Conservation (phyloP, 2,329 filamentous ascomycete genomes). For the Aspergillus persii region DNA sequence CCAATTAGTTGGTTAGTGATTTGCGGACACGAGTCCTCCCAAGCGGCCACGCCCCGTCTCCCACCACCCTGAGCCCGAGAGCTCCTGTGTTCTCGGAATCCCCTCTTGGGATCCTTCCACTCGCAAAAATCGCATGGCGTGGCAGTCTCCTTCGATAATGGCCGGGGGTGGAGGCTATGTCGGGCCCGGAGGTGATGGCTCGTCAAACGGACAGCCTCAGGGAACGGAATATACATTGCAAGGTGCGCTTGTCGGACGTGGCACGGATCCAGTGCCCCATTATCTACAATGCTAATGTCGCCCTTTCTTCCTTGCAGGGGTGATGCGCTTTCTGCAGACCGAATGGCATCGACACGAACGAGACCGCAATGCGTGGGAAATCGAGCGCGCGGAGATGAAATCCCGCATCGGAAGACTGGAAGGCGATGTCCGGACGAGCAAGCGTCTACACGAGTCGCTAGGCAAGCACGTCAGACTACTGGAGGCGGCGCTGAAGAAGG, state of each 20-base stretch:
- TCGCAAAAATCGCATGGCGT: conserved; percentile 56
- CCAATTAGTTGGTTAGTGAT: not conserved
- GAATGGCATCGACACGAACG: conserved; percentile 99
- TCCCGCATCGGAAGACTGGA: conserved; percentile 92
- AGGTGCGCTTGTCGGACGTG: conserved; percentile 45
- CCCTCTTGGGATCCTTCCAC: not conserved
- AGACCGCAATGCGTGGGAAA: conserved; percentile 97
- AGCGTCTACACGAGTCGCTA: conserved; percentile 82
- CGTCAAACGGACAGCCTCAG: conserved; percentile 50
- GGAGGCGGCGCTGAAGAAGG: conserved; percentile 81
- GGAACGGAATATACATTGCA: conserved; percentile 72
- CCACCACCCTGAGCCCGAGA: conserved; percentile 3
- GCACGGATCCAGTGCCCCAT: not conserved
- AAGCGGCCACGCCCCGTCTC: conserved; percentile 3
- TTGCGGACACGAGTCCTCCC: conserved; percentile 16
- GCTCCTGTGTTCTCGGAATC: conserved; percentile 1
- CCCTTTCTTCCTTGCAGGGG: conserved; percentile 55
- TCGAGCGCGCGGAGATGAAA: conserved; percentile 98
- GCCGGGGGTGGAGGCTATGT: conserved; percentile 54
- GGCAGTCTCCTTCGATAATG: conserved; percentile 66
- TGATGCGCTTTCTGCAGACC: conserved; percentile 98
- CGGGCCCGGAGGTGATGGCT: conserved; percentile 44
- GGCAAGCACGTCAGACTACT: conserved; percentile 88
- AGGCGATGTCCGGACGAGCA: conserved; percentile 80
- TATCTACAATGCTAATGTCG: conserved; percentile 20